phyloP scores from a whole-genome alignment of 2,329 filamentous ascomycete species.

The Dothistroma septosporum region DNA sequence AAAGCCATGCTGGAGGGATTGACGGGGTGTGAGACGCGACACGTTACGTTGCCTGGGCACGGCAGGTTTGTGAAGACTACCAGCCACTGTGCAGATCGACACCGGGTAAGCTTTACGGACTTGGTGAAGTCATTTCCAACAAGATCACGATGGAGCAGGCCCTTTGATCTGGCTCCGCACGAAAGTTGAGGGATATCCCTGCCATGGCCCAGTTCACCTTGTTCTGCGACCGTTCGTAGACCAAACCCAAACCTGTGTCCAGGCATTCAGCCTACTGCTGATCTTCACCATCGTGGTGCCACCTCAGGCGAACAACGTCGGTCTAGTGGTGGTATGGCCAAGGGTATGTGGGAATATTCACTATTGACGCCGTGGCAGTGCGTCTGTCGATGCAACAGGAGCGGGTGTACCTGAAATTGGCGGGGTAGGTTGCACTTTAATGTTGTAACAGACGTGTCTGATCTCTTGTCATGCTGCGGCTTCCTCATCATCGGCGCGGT shows the following conservation, averaged over 20 bases:
- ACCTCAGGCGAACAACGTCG: neutral
- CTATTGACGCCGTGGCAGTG: neutral
- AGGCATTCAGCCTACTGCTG: neutral
- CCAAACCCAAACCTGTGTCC: neutral
- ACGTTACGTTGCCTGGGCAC: neutral
- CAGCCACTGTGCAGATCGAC: neutral
- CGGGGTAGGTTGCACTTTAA: constrained; percentile 2
- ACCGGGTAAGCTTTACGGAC: neutral
- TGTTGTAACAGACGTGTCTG: neutral
- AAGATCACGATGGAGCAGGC: neutral
- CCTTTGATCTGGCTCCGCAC: neutral
- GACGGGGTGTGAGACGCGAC: neutral
- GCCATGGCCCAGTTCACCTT: neutral
- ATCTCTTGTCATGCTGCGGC: neutral
- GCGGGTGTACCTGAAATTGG: constrained; percentile 2
- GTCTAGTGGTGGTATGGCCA: neutral
- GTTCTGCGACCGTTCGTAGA: neutral
- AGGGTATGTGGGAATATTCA: neutral
- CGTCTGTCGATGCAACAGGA: neutral
- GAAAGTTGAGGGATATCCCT: neutral
- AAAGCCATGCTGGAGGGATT: constrained; percentile 6
- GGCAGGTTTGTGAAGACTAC: neutral
- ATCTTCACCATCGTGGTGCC: neutral
- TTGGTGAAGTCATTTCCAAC: neutral
- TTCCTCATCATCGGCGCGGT: neutral